Evolutionary conservation across 768 basidiomycete species (phyloP), one percentile per base, ranked within the genome.

Genomic region (Suillus sp.): DNA sequence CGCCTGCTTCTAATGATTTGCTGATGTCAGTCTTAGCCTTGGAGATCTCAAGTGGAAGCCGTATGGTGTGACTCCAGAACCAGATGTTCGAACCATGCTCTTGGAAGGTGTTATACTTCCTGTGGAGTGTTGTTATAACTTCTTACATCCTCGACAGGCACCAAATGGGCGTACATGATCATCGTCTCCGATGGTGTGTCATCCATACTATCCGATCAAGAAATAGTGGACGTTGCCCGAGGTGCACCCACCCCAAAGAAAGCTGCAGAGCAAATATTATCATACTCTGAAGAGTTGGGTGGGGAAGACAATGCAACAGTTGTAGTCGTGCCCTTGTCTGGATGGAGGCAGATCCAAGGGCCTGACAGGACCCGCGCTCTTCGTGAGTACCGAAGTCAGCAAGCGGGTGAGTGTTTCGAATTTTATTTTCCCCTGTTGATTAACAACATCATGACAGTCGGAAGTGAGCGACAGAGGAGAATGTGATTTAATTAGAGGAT

Each of bases 151-250:
- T 57, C 18, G 10, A 11, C 68, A 95, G 96, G 93, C 59, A 74
- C 80, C 10, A 87, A 93, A 60, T 95, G 93, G 86, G 89, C 95
- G 0, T 96, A 90, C 73, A 81, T 96, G 68, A 84, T 95, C 34
- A 81, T 96, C 16, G 81, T 96, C n/a, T 96, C 95, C 11, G 97
- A 99, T 74, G 97, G 97, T 6, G 84, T 99, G 56, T 92, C 95
- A 1, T 93, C 93, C 40, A 84, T 92, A 53, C 82, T 97, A 48
- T 95, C 95, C 0, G 95, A 99, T 73, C 91, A 93, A 65, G 97
- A 99, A 77, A 90, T 99, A 64, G 87, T 93, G 37, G 97, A 99
- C 74, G 86, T 99, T 50, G 90, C 89, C 7, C 83, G 95, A 57
- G 81, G 81, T 51, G 86, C 90, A 8, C 72, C 78, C 10, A 85